Percentiles rank a stretch among this genome's conserved stretches.
Conservation (phyloP, 768 basidiomycete species). For the Phylloporus scabripes region DNA sequence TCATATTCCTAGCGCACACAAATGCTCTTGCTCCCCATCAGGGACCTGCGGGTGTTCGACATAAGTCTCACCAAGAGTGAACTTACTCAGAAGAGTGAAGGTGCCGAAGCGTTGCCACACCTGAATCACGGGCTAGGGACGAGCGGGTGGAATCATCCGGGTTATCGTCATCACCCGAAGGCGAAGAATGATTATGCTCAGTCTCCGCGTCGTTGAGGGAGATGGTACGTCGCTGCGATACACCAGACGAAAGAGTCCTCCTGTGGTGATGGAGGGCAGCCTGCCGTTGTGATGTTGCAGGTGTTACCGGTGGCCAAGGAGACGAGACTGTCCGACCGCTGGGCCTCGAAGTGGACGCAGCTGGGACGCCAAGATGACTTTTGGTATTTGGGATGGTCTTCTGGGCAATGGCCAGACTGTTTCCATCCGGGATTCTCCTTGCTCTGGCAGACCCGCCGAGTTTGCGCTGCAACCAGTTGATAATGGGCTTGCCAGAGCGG, state of each 20-base stretch:
- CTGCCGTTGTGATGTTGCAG: conserved; percentile 25
- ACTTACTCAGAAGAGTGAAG: no score
- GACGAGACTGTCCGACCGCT: conserved; percentile 29
- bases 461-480: conserved; percentile 88
- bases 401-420: conserved; percentile 9
- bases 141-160: conserved; percentile 49
- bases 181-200: conserved; percentile 33
- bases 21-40: no score
- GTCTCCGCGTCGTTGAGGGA: conserved; percentile 60
- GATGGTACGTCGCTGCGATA: conserved; percentile 49
- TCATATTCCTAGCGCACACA: no score
- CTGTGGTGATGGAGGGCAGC: conserved; percentile 12
- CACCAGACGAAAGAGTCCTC: conserved; percentile 18
- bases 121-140: conserved; percentile 67
- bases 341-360: conserved; percentile 14
- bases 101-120: no score
- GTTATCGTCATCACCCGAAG: conserved; percentile 35
- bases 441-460: conserved; percentile 61
- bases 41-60: no score
- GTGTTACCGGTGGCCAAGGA: conserved; percentile 20
- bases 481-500: conserved; percentile 77
- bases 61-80: no score
- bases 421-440: conserved; percentile 43
- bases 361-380: conserved; percentile 9
- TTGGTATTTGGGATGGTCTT: conserved; percentile 13